Conservation (phyloP, 768 basidiomycete species). For the Pisolithus sp. region DNA sequence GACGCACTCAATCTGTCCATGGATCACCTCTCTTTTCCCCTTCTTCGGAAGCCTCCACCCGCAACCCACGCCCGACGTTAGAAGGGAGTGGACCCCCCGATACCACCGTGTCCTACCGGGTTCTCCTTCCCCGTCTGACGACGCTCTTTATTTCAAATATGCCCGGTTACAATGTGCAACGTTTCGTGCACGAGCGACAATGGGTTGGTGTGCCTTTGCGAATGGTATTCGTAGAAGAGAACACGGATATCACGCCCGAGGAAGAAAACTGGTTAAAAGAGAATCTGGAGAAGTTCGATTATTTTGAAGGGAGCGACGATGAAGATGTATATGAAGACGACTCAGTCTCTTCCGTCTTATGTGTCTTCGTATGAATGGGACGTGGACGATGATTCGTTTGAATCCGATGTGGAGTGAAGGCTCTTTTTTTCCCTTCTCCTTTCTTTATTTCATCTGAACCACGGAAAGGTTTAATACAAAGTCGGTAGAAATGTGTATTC, state of each 20-base stretch:
- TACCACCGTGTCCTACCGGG: background rate
- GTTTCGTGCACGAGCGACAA: constrained; percentile 39
- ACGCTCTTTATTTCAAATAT: constrained; percentile 43
- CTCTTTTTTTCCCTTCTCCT: too few species aligned
- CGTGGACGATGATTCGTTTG: too few species aligned
- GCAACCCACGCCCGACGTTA: background rate
- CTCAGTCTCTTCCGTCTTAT: constrained; percentile 11
- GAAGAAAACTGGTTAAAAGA: constrained; percentile 47
- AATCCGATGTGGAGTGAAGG: too few species aligned
- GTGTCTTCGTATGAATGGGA: background rate
- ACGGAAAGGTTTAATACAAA: too few species aligned
- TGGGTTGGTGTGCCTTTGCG: constrained; percentile 41
- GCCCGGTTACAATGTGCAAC: constrained; percentile 34
- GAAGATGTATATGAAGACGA: constrained; percentile 23
- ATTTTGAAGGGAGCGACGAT: constrained; percentile 51
- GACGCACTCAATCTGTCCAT: constrained; percentile 37
- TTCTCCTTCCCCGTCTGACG: constrained; percentile 46
- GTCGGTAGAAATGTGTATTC: too few species aligned
- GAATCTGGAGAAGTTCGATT: constrained; percentile 46
- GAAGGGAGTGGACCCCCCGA: too few species aligned
- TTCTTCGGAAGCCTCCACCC: constrained; percentile 23
- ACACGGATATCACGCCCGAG: constrained; percentile 33
- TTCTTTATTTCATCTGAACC: too few species aligned
- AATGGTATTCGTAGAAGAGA: constrained; percentile 38
- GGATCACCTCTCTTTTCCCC: constrained; percentile 17